A percentile compares a stretch with the other conserved stretches of the same genome.
phyloP scores from a whole-genome alignment of 257 asterid species.

The Jasminum sambac region DNA sequence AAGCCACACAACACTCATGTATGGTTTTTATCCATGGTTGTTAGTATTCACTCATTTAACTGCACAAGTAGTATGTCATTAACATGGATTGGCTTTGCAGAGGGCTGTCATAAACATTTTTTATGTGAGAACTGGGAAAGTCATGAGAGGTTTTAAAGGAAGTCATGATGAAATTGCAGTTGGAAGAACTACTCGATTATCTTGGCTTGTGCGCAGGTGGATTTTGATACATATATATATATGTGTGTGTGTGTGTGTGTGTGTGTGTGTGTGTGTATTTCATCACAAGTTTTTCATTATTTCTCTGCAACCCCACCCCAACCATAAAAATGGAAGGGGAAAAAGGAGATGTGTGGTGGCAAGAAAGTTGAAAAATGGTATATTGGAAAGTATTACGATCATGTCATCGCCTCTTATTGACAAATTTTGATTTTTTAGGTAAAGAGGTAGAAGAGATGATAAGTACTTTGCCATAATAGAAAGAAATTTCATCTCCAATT shows the following conservation, averaged over 20 bases:
- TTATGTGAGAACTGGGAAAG: conserved; percentile 88
- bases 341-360: too few relatives aligned
- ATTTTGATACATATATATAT: too few relatives aligned
- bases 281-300: conserved; percentile 1
- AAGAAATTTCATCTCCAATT: conserved; percentile 72
- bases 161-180: conserved; percentile 88
- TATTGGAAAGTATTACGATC: not conserved
- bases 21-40: too few relatives aligned
- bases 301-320: not conserved
- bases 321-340: not conserved
- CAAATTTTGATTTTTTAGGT: conserved; percentile 43
- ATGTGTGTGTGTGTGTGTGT: too few relatives aligned
- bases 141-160: conserved; percentile 88
- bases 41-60: conserved; percentile 82
- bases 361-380: not conserved
- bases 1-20: conserved; percentile 98
- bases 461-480: conserved; percentile 90
- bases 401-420: conserved; percentile 12
- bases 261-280: too few relatives aligned
- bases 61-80: not conserved
- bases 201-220: conserved; percentile 98
- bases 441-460: conserved; percentile 92
- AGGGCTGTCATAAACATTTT: conserved; percentile 84
- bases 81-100: conserved; percentile 42
- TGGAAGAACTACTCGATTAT: conserved; percentile 84